These are phyloP conservation scores for Penicillium sp. DNA, from an alignment of 2,329 filamentous ascomycete genomes.

Conservation along the genomic window DNA sequence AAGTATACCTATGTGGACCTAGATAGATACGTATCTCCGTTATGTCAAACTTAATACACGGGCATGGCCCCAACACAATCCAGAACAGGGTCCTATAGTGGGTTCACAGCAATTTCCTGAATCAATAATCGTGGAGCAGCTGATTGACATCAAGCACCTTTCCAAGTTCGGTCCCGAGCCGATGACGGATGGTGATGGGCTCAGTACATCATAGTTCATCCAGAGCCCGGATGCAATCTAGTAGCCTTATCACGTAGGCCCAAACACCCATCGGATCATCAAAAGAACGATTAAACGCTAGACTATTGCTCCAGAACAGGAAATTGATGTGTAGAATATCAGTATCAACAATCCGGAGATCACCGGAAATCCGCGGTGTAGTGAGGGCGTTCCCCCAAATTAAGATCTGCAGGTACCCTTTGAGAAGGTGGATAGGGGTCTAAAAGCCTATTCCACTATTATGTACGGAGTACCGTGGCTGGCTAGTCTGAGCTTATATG, in stretches of 20 bases:
- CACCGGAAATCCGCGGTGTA: conserved; percentile 6
- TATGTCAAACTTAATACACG: conserved; percentile 13
- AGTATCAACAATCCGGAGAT: conserved; percentile 7
- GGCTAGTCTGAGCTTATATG: conserved; percentile 16
- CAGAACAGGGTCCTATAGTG: conserved; percentile 1
- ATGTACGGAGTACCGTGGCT: conserved; percentile 13
- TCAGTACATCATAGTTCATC: not conserved
- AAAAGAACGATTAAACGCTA: not conserved
- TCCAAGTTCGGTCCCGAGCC: not conserved
- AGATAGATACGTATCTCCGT: not conserved
- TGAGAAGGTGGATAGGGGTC: not conserved
- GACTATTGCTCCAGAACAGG: conserved; percentile 1
- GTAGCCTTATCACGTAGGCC: not conserved
- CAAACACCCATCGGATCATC: not conserved
- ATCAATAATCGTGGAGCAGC: not conserved
- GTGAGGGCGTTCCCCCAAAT: conserved; percentile 6
- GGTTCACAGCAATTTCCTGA: not conserved
- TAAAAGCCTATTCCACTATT: conserved; percentile 3
- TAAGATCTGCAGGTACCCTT: conserved; percentile 16
- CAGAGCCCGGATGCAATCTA: not conserved
- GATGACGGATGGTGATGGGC: not conserved
- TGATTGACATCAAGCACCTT: not conserved
- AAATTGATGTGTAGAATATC: not conserved
- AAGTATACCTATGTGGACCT: not conserved
- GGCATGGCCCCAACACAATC: not conserved